Conservation (phyloP, 139 green algal species). For the Spirogloea muscicola region DNA sequence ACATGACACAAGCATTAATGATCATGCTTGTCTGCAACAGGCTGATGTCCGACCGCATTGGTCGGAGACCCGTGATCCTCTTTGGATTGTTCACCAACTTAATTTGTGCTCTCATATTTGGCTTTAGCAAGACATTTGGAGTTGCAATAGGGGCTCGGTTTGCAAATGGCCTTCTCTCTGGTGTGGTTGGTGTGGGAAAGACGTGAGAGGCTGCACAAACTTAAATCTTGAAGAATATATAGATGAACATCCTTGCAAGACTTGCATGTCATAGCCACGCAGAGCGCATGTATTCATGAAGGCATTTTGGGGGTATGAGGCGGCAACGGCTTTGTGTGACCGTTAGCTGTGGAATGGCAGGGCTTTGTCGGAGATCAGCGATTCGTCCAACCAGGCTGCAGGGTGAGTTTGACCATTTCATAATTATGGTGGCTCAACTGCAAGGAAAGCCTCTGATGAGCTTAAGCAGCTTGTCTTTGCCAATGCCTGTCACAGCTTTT, state of each 20-base stretch:
- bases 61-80: slow-evolving; percentile 15
- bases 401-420: background rate
- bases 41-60: slow-evolving; percentile 27
- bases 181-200: background rate
- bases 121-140: slow-evolving; percentile 6
- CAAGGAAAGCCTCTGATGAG: background rate
- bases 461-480: too few species aligned
- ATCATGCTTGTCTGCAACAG: background rate
- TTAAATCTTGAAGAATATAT: too few species aligned
- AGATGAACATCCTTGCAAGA: too few species aligned
- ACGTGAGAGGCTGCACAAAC: too few species aligned
- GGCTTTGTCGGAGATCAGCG: slow-evolving; percentile 17
- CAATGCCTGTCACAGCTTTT: too few species aligned
- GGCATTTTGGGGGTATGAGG: background rate
- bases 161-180: slow-evolving; percentile 14
- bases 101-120: slow-evolving; percentile 21
- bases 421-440: background rate
- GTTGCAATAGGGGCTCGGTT: slow-evolving; percentile 33
- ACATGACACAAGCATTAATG: background rate
- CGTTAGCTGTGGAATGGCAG: too few species aligned
- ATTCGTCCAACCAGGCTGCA: slow-evolving; percentile 2
- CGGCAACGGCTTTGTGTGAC: too few species aligned
- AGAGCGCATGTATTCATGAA: too few species aligned
- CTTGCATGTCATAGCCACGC: too few species aligned
- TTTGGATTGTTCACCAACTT: slow-evolving; percentile 21